These are phyloP conservation scores for Colletotrichum plurivorum DNA, from an alignment of 2,329 filamentous ascomycete genomes.

Conservation along the genomic window DNA sequence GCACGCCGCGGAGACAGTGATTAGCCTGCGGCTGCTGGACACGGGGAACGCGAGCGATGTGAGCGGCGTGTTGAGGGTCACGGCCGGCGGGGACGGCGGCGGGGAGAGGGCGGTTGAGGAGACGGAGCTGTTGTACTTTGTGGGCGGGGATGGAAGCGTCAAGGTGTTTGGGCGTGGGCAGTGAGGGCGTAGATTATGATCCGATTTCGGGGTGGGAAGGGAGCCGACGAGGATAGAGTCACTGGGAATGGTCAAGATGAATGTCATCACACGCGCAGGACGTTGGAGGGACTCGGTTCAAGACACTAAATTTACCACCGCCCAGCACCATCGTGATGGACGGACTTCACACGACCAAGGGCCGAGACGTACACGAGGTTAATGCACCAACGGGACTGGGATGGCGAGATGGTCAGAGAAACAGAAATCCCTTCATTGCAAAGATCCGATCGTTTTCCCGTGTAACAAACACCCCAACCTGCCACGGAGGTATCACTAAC, in stretches of 20 bases:
- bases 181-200: conserved; percentile 28
- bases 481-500: conserved; percentile 15
- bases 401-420: conserved; percentile 12
- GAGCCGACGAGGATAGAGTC: too few relatives aligned
- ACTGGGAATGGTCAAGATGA: too few relatives aligned
- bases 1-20: conserved; percentile 80
- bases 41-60: conserved; percentile 93
- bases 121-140: conserved; percentile 85
- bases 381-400: background rate
- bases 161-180: conserved; percentile 89
- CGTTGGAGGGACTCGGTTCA: too few relatives aligned
- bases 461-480: conserved; percentile 20
- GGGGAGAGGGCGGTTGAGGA: conserved; percentile 60
- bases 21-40: conserved; percentile 83
- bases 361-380: too few relatives aligned
- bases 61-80: conserved; percentile 87
- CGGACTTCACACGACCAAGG: too few relatives aligned
- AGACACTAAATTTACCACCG: too few relatives aligned
- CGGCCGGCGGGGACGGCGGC: conserved; percentile 61
- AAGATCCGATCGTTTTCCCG: conserved; percentile 30
- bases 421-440: conserved; percentile 34
- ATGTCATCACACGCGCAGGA: too few relatives aligned
- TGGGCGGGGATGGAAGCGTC: conserved; percentile 83
- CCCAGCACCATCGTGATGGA: too few relatives aligned
- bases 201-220: background rate